These are phyloP conservation scores for Barbatosphaeria neglecta DNA, from an alignment of 495 filamentous ascomycete genomes.

Conservation along the genomic window DNA sequence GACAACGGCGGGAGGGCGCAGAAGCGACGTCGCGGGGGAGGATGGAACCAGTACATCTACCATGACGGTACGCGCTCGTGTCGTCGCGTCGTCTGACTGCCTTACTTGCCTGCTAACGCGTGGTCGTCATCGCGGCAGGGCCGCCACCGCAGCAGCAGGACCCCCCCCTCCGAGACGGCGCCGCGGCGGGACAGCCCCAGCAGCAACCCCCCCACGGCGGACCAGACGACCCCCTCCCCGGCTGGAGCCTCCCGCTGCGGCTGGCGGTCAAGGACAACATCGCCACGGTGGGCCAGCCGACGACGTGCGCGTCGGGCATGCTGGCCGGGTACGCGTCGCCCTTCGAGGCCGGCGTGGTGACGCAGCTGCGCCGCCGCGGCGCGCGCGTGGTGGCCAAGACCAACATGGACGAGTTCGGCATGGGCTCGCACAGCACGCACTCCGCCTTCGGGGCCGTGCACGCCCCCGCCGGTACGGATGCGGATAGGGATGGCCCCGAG, in stretches of 20 bases:
- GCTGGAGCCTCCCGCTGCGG: slow-evolving; percentile 8
- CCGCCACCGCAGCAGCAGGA: too few species aligned
- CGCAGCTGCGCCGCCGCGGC: slow-evolving; percentile 49
- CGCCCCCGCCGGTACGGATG: too few species aligned
- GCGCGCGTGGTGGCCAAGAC: slow-evolving; percentile 66
- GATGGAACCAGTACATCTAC: too few species aligned
- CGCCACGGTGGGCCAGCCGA: slow-evolving; percentile 53
- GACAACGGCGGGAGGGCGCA: too few species aligned
- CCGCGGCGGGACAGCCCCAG: too few species aligned
- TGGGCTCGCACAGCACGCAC: slow-evolving; percentile 82
- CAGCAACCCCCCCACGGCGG: too few species aligned
- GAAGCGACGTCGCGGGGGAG: too few species aligned
- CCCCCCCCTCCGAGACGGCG: too few species aligned
- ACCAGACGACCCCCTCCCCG: background rate
- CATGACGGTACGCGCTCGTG: too few species aligned
- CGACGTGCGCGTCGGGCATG: slow-evolving; percentile 72
- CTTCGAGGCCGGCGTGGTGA: slow-evolving; percentile 74
- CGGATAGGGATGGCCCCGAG: slow-evolving; percentile 39
- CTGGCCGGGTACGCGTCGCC: slow-evolving; percentile 62
- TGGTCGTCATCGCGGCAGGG: too few species aligned
- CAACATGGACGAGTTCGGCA: slow-evolving; percentile 95
- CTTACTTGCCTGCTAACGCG: too few species aligned
- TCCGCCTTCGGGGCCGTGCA: slow-evolving; percentile 61
- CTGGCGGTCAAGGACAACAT: slow-evolving; percentile 90
- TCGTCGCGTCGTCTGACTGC: too few species aligned